These are phyloP conservation scores for Malassezia furfur DNA, from an alignment of 1,284 basidiomycete genomes.

Conservation along the genomic window DNA sequence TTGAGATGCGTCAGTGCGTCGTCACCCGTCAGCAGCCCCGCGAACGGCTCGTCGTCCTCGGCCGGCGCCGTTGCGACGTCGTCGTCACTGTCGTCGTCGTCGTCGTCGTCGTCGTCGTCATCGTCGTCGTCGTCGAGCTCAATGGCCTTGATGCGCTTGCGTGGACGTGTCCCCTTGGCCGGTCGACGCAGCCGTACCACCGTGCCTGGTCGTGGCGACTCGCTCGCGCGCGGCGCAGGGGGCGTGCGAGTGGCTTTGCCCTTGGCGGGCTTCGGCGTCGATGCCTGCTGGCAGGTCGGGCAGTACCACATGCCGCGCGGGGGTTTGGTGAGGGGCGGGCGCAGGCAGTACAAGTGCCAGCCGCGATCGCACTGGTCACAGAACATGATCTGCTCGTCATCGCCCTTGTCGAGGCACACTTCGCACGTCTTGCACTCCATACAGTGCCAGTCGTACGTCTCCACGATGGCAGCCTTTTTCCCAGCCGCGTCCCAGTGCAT, in stretches of 20 bases:
- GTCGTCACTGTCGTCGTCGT: conserved; percentile 5
- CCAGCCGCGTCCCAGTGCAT: conserved; percentile 43
- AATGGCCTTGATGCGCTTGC: neutral
- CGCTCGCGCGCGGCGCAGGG: neutral
- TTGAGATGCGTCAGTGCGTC: conserved; percentile 72
- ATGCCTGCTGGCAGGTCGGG: conserved; percentile 24
- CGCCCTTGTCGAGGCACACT: conserved; percentile 70
- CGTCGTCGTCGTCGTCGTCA: neutral
- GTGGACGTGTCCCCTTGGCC: neutral
- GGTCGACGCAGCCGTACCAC: conserved; percentile 2
- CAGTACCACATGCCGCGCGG: conserved; percentile 35
- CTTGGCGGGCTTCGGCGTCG: neutral
- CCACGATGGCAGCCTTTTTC: conserved; percentile 52
- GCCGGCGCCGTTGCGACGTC: conserved; percentile 2
- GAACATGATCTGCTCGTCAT: conserved; percentile 78
- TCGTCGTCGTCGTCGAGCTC: neutral
- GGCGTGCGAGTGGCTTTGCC: neutral
- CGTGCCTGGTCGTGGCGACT: neutral
- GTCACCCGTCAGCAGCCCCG: conserved; percentile 59
- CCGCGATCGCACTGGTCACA: conserved; percentile 92
- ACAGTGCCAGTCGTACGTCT: conserved; percentile 76
- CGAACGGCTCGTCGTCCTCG: conserved; percentile 59
- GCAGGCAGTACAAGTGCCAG: conserved; percentile 84
- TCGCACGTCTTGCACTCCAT: conserved; percentile 89
- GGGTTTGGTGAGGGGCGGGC: conserved; percentile 53